Percentiles rank a stretch among this genome's conserved stretches.
These are phyloP conservation scores for Cajanus cajan DNA, from an alignment of 306 rosid species.

Conservation along the genomic window DNA sequence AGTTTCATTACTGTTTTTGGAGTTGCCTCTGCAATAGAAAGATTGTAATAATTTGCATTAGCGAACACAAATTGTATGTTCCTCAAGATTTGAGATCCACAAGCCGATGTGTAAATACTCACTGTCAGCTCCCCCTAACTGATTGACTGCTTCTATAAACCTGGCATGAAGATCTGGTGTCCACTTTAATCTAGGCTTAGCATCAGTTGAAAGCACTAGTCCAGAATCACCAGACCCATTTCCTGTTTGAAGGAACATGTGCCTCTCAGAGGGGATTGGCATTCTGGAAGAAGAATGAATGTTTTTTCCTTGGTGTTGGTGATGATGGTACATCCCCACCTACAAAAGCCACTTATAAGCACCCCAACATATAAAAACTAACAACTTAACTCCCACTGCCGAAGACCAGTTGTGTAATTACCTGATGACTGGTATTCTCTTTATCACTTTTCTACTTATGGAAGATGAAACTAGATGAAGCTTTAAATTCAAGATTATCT, in stretches of 20 bases:
- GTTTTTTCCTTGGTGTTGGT: constrained; percentile 63
- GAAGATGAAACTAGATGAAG: constrained; percentile 25
- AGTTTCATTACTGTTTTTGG: constrained; percentile 98
- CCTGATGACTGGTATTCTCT: constrained; percentile 37
- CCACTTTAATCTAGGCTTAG: constrained; percentile 96
- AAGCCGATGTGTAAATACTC: constrained; percentile 36
- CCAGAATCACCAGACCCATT: constrained; percentile 79
- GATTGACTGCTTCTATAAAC: constrained; percentile 86
- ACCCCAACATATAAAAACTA: constrained; percentile 14
- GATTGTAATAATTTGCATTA: constrained; percentile 20
- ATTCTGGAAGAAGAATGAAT: constrained; percentile 64
- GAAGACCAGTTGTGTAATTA: constrained; percentile 25
- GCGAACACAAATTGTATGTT: constrained; percentile 21
- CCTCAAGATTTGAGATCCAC: not conserved
- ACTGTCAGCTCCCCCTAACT: constrained; percentile 97
- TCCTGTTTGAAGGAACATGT: constrained; percentile 70
- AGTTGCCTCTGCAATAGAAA: constrained; percentile 80
- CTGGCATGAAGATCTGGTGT: constrained; percentile 91
- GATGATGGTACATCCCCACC: constrained; percentile 69
- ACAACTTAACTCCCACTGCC: constrained; percentile 14
- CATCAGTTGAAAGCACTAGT: constrained; percentile 93
- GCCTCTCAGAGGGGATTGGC: constrained; percentile 65
- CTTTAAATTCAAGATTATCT: constrained; percentile 32
- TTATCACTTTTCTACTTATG: constrained; percentile 32
- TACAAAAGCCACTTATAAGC: constrained; percentile 31